A percentile compares a stretch with the other conserved stretches of the same genome.
phyloP scores from a whole-genome alignment of 1,284 basidiomycete species.

The Rhodofomes roseus region DNA sequence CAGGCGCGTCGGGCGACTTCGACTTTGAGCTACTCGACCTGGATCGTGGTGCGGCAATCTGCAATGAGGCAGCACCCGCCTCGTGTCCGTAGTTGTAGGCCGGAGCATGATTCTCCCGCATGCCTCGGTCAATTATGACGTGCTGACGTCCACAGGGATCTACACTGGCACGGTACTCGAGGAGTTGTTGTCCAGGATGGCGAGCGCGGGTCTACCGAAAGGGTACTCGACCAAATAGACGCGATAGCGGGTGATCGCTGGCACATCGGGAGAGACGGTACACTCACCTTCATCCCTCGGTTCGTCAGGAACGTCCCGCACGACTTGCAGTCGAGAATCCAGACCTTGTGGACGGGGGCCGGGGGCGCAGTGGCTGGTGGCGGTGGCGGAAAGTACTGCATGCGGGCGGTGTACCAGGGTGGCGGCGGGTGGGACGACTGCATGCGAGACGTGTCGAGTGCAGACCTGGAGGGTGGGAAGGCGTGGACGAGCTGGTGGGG shows the following conservation, averaged over 20 bases:
- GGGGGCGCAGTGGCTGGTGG: constrained; percentile 11
- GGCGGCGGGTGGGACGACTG: constrained; percentile 3
- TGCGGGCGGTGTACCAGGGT: constrained; percentile 9
- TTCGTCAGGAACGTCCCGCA: constrained; percentile 78
- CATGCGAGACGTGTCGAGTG: background rate
- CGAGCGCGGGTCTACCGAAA: too few species aligned
- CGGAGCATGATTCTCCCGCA: background rate
- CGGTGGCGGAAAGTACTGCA: constrained; percentile 15
- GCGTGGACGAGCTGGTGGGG: background rate
- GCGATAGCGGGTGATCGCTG: background rate
- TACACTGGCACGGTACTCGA: background rate
- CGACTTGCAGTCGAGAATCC: constrained; percentile 74
- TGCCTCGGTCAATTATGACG: background rate
- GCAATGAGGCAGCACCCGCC: background rate
- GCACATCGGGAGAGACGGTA: background rate
- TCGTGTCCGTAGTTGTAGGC: background rate
- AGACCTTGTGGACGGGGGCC: constrained; percentile 58
- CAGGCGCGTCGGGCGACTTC: too few species aligned
- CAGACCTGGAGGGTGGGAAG: background rate
- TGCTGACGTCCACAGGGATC: background rate
- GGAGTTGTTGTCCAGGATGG: background rate
- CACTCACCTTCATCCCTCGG: constrained; percentile 76
- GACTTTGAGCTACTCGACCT: too few species aligned
- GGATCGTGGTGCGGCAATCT: background rate
- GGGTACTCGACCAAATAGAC: too few species aligned